phyloP scores from a whole-genome alignment of 306 rosid species.

The Purshia tridentata region DNA sequence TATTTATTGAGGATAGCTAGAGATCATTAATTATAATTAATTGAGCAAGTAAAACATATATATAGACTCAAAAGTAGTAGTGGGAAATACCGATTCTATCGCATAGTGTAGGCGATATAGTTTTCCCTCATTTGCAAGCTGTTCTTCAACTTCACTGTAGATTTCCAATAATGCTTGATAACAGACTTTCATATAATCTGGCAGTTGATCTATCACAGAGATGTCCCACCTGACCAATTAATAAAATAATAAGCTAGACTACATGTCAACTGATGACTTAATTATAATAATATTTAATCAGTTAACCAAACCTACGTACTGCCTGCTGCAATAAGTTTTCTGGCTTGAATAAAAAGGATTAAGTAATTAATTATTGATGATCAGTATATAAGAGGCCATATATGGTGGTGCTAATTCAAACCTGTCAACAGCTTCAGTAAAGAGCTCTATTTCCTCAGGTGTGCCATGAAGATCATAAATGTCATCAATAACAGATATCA shows the following conservation, averaged over 20 bases:
- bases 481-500: conserved; percentile 39
- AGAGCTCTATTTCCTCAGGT: conserved; percentile 39
- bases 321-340: no score
- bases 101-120: conserved; percentile 8
- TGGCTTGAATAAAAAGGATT: no score
- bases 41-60: no score
- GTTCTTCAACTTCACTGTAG: conserved; percentile 25
- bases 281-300: no score
- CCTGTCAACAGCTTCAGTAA: conserved; percentile 47
- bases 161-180: conserved; percentile 11
- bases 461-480: conserved; percentile 44
- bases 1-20: no score
- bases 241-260: no score
- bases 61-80: no score
- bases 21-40: no score
- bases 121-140: conserved; percentile 21
- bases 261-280: no score
- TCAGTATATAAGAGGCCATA: no score
- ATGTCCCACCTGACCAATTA: conserved; percentile 26
- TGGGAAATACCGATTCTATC: conserved; percentile 10
- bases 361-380: no score
- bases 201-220: conserved; percentile 16
- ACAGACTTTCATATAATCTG: conserved; percentile 20
- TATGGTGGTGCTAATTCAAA: background rate
- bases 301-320: no score